Evolutionary conservation across 1,139 yeast species (phyloP).

Genomic region (Taphrina pruni): DNA sequence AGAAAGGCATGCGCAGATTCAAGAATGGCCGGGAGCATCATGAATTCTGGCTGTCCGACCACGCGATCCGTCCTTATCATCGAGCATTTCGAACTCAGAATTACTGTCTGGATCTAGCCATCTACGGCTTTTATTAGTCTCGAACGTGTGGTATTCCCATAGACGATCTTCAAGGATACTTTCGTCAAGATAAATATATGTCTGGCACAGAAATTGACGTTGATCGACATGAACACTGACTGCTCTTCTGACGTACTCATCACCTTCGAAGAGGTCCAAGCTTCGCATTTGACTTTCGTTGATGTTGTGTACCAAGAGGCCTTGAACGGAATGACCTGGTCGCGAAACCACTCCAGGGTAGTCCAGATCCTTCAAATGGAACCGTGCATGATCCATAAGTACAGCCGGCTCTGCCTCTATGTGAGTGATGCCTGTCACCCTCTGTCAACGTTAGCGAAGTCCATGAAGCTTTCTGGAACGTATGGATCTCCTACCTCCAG

Average conservation of each 20-base stretch:
- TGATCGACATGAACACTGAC: conserved; percentile 10
- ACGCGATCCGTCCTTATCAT: conserved; percentile 15
- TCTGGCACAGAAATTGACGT: conserved; percentile 12
- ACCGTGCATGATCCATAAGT: conserved; percentile 29
- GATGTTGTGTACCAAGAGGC: conserved; percentile 25
- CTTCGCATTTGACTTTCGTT: conserved; percentile 1
- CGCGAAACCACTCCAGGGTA: conserved; percentile 34
- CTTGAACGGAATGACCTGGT: conserved; percentile 14
- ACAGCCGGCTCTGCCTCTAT: conserved; percentile 9
- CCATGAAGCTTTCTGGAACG: background rate
- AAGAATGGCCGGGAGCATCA: no score
- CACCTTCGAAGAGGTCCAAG: conserved; percentile 40
- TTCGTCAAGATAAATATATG: conserved; percentile 20
- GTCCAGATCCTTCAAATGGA: conserved; percentile 25
- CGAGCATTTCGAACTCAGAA: conserved; percentile 26
- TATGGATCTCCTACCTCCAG: conserved; percentile 12
- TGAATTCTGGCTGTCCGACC: conserved; percentile 11
- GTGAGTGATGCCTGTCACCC: conserved; percentile 5
- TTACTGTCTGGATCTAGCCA: conserved; percentile 25
- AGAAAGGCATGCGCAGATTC: no score
- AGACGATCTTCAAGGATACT: background rate
- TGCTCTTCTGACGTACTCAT: conserved; percentile 25
- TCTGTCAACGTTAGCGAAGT: background rate
- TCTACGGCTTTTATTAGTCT: conserved; percentile 9
- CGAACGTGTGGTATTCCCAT: conserved; percentile 34